These are phyloP conservation scores for Caloboletus inedulis DNA, from an alignment of 1,284 basidiomycete genomes.

Conservation along the genomic window DNA sequence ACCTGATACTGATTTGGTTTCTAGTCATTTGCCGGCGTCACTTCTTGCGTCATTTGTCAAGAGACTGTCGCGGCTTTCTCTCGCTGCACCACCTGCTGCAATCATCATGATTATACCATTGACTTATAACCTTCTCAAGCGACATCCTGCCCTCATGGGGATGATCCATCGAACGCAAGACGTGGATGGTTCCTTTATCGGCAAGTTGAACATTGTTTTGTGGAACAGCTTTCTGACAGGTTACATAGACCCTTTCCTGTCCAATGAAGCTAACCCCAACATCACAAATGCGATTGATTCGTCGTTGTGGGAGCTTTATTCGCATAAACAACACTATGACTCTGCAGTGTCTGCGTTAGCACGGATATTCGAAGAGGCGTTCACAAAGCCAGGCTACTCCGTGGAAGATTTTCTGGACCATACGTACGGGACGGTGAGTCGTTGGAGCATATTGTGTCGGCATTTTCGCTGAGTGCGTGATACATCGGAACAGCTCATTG, in stretches of 20 bases:
- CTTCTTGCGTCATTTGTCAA: constrained; percentile 95
- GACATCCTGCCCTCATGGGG: constrained; percentile 86
- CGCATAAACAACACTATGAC: constrained; percentile 84
- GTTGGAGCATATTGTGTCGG: neutral
- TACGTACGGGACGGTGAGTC: constrained; percentile 84
- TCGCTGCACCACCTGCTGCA: constrained; percentile 86
- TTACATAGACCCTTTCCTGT: constrained; percentile 68
- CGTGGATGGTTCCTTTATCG: constrained; percentile 40
- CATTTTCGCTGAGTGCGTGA: constrained; percentile 7
- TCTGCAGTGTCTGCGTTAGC: constrained; percentile 79
- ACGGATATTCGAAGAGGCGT: constrained; percentile 86
- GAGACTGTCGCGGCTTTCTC: constrained; percentile 79
- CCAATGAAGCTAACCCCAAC: constrained; percentile 70
- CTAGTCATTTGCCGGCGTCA: constrained; percentile 81
- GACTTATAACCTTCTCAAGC: constrained; percentile 92
- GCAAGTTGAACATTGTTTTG: constrained; percentile 22
- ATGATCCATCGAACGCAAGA: constrained; percentile 80
- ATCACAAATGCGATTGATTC: constrained; percentile 79
- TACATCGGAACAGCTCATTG: constrained; percentile 66
- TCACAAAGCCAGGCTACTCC: constrained; percentile 86
- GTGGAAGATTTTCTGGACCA: constrained; percentile 98
- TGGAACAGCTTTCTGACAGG: constrained; percentile 3
- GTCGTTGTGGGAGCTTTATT: constrained; percentile 89
- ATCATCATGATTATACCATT: constrained; percentile 91
- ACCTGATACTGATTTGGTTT: constrained; percentile 9